Conservation (phyloP, 441 rosid genomes). For the Populus tomentosa region DNA sequence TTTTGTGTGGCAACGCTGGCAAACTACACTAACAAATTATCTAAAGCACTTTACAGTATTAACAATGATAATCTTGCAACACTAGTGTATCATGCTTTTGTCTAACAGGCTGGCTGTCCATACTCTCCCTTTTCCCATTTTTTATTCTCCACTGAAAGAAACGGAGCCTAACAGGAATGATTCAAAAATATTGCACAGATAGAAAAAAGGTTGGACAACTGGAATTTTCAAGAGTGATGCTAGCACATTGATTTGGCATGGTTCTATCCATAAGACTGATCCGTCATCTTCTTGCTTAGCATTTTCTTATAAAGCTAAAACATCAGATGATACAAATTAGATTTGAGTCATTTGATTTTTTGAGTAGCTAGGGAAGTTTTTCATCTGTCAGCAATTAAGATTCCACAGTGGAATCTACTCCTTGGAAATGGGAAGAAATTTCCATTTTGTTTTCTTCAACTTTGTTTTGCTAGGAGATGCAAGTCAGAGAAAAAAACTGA, state of each 20-base stretch:
- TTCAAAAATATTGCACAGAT: not conserved
- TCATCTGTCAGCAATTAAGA: not conserved
- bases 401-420: too few relatives aligned
- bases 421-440: too few relatives aligned
- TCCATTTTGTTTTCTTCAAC: too few relatives aligned
- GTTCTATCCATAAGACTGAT: not conserved
- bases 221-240: not conserved
- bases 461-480: too few relatives aligned
- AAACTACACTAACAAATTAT: too few relatives aligned
- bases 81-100: not conserved
- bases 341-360: not conserved
- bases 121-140: not conserved
- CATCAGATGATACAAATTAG: not conserved
- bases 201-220: not conserved
- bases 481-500: too few relatives aligned
- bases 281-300: not conserved
- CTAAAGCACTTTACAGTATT: too few relatives aligned
- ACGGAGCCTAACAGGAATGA: not conserved
- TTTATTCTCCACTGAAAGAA: constrained; percentile 5
- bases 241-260: not conserved
- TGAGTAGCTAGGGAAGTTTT: not conserved
- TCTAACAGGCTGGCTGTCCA: not conserved
- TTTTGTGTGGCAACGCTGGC: too few relatives aligned
- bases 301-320: not conserved
- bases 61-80: not conserved